These are phyloP conservation scores for Coniochaeta prunicola DNA, from an alignment of 2,329 filamentous ascomycete genomes.

Conservation along the genomic window DNA sequence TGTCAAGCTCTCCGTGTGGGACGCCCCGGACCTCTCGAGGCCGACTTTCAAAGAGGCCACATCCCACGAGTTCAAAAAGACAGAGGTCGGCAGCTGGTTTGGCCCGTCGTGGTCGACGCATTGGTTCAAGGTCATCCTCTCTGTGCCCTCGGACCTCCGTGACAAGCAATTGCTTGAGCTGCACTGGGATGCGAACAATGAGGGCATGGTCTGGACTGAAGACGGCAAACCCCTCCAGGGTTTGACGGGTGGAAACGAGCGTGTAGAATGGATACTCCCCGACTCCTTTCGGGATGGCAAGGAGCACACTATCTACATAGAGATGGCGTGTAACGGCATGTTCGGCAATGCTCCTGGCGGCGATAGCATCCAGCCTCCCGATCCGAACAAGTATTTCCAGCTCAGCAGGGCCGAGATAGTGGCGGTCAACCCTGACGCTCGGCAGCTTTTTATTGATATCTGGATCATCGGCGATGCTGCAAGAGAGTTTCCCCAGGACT, in stretches of 20 bases:
- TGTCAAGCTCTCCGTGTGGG: slow-evolving; percentile 77
- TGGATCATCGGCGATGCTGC: slow-evolving; percentile 95
- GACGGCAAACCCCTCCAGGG: slow-evolving; percentile 89
- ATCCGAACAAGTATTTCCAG: slow-evolving; percentile 74
- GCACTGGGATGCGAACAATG: slow-evolving; percentile 92
- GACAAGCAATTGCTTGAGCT: slow-evolving; percentile 83
- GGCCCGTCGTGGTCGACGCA: slow-evolving; percentile 97
- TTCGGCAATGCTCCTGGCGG: slow-evolving; percentile 86
- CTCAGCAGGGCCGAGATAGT: slow-evolving; percentile 77
- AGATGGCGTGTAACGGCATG: slow-evolving; percentile 99
- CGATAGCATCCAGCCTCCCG: slow-evolving; percentile 81
- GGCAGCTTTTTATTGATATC: slow-evolving; percentile 81
- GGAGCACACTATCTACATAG: slow-evolving; percentile 85
- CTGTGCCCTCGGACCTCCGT: slow-evolving; percentile 63
- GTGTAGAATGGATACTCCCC: slow-evolving; percentile 87
- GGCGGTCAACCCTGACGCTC: slow-evolving; percentile 78
- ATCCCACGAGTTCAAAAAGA: slow-evolving; percentile 58
- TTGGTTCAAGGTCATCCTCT: slow-evolving; percentile 85
- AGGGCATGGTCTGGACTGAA: slow-evolving; percentile 89
- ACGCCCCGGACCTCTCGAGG: slow-evolving; percentile 68
- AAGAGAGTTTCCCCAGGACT: slow-evolving; percentile 80
- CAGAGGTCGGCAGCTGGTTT: slow-evolving; percentile 70
- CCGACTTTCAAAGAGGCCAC: slow-evolving; percentile 81
- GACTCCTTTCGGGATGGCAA: slow-evolving; percentile 75
- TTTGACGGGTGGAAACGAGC: slow-evolving; percentile 80